A percentile compares a stretch with the other conserved stretches of the same genome.
phyloP scores from a whole-genome alignment of 441 rosid genomes.

The Euphorbia schlechtendalii region DNA sequence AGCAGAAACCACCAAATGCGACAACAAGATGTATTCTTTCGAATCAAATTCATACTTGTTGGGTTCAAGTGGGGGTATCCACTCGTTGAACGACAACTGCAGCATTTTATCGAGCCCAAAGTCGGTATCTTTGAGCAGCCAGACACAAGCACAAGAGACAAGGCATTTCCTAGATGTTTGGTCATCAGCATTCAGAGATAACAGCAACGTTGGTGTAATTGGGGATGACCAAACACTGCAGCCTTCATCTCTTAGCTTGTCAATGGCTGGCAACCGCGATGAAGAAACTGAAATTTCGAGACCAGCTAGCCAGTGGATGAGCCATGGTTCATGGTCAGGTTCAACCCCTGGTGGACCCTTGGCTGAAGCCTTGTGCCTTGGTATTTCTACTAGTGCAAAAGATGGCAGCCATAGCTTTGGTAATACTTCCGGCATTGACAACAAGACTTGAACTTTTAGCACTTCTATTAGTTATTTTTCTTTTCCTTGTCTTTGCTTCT shows the following conservation, averaged over 20 bases:
- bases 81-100: slow-evolving; percentile 24
- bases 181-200: slow-evolving; percentile 29
- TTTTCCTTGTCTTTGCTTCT: background rate
- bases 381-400: slow-evolving; percentile 36
- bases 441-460: background rate
- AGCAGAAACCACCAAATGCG: slow-evolving; percentile 24
- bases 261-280: slow-evolving; percentile 46
- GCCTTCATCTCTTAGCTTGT: slow-evolving; percentile 46
- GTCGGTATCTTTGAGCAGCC: slow-evolving; percentile 27
- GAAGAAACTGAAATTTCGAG: slow-evolving; percentile 19
- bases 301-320: slow-evolving; percentile 38
- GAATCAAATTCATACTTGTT: slow-evolving; percentile 17
- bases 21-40: slow-evolving; percentile 9
- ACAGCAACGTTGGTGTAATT: slow-evolving; percentile 11
- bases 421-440: background rate
- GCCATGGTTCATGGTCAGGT: slow-evolving; percentile 40
- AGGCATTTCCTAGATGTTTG: slow-evolving; percentile 57
- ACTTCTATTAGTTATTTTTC: background rate
- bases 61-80: slow-evolving; percentile 15
- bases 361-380: slow-evolving; percentile 70
- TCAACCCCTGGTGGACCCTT: slow-evolving; percentile 66
- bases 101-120: slow-evolving; percentile 30
- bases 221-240: slow-evolving; percentile 29
- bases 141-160: slow-evolving; percentile 46
- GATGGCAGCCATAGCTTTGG: slow-evolving; percentile 14